Conservation (phyloP, 768 basidiomycete species). For the Tricholoma furcatifolium region DNA sequence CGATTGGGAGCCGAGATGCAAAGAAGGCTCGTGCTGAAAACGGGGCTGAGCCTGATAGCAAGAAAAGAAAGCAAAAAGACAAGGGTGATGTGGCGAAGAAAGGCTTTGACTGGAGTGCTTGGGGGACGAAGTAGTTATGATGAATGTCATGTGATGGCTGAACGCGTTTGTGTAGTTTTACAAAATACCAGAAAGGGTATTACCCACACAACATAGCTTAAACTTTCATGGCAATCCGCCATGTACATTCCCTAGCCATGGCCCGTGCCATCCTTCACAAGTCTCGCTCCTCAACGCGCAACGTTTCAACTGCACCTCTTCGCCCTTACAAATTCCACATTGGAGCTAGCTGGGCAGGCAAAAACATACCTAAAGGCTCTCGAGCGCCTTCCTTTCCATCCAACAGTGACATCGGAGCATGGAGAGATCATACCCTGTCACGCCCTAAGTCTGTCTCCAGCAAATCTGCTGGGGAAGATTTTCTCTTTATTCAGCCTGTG, state of each 20-base stretch:
- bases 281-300: conserved; percentile 7
- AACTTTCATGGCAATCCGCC: conserved; percentile 7
- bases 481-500: conserved; percentile 66
- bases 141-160: conserved; percentile 14
- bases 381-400: conserved; percentile 51
- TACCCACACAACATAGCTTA: not conserved
- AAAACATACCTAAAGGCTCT: conserved; percentile 38
- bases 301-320: conserved; percentile 17
- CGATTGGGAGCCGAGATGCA: not conserved
- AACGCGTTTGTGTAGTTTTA: too few species aligned
- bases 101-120: conserved; percentile 24
- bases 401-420: conserved; percentile 58
- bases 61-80: not conserved
- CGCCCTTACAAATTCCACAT: conserved; percentile 71
- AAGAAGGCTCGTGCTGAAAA: conserved; percentile 7
- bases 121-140: conserved; percentile 6
- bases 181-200: too few species aligned
- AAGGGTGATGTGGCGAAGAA: not conserved
- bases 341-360: conserved; percentile 77
- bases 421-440: conserved; percentile 66
- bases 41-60: not conserved
- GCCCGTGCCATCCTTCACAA: conserved; percentile 15
- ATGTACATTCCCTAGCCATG: conserved; percentile 12
- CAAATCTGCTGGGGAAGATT: conserved; percentile 46
- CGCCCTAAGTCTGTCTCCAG: conserved; percentile 38